Conservation (phyloP, 2,329 filamentous ascomycete genomes). For the Phialophora verrucosa region DNA sequence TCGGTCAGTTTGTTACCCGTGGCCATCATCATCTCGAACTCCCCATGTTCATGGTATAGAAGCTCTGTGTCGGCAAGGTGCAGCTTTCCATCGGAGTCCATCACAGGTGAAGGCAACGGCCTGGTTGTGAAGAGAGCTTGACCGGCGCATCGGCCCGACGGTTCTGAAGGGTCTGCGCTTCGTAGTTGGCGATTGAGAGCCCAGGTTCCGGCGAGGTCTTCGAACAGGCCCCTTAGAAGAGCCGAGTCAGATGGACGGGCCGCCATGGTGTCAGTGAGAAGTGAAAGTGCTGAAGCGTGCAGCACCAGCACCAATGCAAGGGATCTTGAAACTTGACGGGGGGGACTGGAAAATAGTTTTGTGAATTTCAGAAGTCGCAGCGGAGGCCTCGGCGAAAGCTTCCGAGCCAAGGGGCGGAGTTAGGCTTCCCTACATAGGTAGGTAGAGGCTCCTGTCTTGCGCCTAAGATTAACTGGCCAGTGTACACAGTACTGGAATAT, state of each 20-base stretch:
- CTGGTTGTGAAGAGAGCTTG: conserved; percentile 47
- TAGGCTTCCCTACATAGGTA: neutral
- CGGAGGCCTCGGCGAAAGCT: neutral
- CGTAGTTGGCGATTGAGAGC: conserved; percentile 47
- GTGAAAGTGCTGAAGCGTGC: no score
- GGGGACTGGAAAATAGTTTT: neutral
- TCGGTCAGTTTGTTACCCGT: conserved; percentile 43
- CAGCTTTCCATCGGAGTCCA: conserved; percentile 37
- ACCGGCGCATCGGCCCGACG: conserved; percentile 50
- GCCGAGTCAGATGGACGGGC: conserved; percentile 5
- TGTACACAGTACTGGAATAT: neutral
- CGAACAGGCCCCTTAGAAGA: conserved; percentile 26
- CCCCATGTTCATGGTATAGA: conserved; percentile 52
- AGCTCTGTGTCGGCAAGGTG: conserved; percentile 42
- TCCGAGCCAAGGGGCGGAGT: neutral
- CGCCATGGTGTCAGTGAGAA: neutral
- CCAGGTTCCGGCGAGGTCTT: conserved; percentile 43
- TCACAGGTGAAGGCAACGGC: conserved; percentile 32
- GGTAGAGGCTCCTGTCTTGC: neutral
- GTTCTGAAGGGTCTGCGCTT: conserved; percentile 49
- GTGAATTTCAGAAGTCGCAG: neutral
- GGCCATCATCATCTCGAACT: conserved; percentile 44
- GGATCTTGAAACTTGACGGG: neutral
- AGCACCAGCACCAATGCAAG: neutral
- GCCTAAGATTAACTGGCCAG: neutral